Percentiles rank a stretch among this genome's conserved stretches.
phyloP scores from a whole-genome alignment of 306 rosid genomes.

The Betula pendula region DNA sequence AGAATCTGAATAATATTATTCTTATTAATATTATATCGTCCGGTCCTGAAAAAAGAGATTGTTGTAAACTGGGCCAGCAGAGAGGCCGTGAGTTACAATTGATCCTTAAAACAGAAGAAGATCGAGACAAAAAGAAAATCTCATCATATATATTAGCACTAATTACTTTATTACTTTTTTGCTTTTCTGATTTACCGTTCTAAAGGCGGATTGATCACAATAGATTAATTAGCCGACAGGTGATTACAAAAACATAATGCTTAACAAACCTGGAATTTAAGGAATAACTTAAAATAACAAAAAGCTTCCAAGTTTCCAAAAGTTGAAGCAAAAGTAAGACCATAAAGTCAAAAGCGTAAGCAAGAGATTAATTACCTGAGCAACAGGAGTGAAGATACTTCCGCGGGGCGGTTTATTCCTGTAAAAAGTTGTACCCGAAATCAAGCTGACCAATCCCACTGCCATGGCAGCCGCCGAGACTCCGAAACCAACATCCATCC shows the following conservation, averaged over 20 bases:
- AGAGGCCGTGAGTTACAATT: not conserved
- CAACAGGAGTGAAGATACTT: conserved; percentile 57
- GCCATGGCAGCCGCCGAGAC: conserved; percentile 65
- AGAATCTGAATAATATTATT: no score
- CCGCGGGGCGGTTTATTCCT: conserved; percentile 47
- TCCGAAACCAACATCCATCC: conserved; percentile 67
- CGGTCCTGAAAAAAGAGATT: not conserved
- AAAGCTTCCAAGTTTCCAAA: not conserved
- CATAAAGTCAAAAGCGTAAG: not conserved
- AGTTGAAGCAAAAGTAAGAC: not conserved
- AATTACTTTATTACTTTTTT: not conserved
- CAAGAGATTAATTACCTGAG: conserved; percentile 45
- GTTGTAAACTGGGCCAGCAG: not conserved
- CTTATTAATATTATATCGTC: not conserved
- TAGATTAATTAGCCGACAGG: not conserved
- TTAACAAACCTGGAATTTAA: not conserved
- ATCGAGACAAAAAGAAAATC: not conserved
- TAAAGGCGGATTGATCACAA: not conserved
- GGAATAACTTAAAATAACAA: not conserved
- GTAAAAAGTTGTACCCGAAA: conserved; percentile 35
- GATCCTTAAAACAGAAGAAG: no score
- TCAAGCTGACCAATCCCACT: conserved; percentile 40
- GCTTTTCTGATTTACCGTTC: conserved; percentile 6
- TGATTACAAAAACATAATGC: not conserved
- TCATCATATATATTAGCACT: not conserved